Conservation (phyloP, 2,329 filamentous ascomycete genomes). For the Leptographium procerum region DNA sequence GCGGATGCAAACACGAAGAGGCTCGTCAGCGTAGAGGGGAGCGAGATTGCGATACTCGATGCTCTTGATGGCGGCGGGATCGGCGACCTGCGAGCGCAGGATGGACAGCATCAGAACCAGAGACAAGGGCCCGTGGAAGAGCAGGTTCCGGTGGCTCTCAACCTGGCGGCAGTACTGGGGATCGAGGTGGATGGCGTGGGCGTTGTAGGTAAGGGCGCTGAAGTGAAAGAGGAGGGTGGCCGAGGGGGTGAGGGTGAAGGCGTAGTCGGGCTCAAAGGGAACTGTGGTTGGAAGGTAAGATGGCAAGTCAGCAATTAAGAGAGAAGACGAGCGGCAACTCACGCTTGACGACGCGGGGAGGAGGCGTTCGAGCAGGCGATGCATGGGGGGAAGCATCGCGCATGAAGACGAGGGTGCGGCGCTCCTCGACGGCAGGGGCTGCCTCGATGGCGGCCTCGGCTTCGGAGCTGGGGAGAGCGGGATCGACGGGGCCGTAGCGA, state of each 20-base stretch:
- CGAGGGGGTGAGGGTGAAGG: conserved; percentile 51
- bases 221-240: conserved; percentile 74
- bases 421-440: conserved; percentile 30
- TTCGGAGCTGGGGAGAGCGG: neutral
- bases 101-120: conserved; percentile 66
- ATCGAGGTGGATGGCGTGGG: conserved; percentile 83
- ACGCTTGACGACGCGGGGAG: conserved; percentile 15
- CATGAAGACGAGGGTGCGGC: conserved; percentile 42
- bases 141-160: conserved; percentile 63
- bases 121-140: conserved; percentile 81
- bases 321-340: neutral
- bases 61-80: conserved; percentile 28
- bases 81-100: conserved; percentile 29
- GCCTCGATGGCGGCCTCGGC: conserved; percentile 7
- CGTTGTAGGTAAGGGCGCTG: conserved; percentile 84
- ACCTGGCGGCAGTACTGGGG: conserved; percentile 52
- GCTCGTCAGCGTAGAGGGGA: conserved; percentile 66
- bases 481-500: conserved; percentile 8
- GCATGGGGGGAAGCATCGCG: conserved; percentile 14
- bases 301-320: neutral
- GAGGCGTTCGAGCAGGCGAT: neutral
- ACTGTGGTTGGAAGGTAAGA: conserved; percentile 15
- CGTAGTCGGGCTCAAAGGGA: conserved; percentile 23
- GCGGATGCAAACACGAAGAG: conserved; percentile 58
- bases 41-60: conserved; percentile 74